Evolutionary conservation across 139 green algal genomes (phyloP).

Genomic region (Yamagishiella unicocca): DNA sequence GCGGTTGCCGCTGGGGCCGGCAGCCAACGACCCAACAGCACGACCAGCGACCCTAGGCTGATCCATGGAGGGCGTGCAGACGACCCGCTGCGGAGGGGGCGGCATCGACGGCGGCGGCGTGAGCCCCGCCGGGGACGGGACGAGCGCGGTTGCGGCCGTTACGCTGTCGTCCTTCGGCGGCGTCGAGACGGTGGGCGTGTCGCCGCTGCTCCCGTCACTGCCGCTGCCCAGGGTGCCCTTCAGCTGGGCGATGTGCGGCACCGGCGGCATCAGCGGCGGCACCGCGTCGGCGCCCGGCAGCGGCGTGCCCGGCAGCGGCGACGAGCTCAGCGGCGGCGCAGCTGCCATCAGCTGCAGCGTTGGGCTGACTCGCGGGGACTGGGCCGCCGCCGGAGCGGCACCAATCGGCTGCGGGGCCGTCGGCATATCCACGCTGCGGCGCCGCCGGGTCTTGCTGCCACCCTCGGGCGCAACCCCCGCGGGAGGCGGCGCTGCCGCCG

Average conservation of each 20-base stretch:
- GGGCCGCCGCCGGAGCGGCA: background rate
- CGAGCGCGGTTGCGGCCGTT: background rate
- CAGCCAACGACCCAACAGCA: background rate
- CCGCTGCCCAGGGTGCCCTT: background rate
- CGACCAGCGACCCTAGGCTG: background rate
- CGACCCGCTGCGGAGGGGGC: constrained; percentile 7
- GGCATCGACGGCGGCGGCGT: background rate
- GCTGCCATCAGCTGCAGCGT: background rate
- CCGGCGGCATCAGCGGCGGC: background rate
- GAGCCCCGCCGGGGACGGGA: background rate
- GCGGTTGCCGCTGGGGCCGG: background rate
- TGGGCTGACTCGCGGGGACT: background rate
- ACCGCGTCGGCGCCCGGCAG: background rate
- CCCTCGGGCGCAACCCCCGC: background rate
- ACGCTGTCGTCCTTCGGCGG: constrained; percentile 7
- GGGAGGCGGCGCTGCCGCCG: background rate
- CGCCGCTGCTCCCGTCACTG: background rate
- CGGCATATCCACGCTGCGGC: background rate
- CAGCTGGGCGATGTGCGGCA: background rate
- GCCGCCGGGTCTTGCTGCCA: background rate
- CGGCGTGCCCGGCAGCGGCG: background rate
- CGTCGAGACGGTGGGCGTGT: constrained; percentile 9
- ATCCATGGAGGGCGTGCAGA: constrained; percentile 11
- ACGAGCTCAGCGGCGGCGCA: background rate
- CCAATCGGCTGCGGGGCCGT: background rate